Evolutionary conservation across 139 green algal species (phyloP).

Genomic region (Micractinium sp.): DNA sequence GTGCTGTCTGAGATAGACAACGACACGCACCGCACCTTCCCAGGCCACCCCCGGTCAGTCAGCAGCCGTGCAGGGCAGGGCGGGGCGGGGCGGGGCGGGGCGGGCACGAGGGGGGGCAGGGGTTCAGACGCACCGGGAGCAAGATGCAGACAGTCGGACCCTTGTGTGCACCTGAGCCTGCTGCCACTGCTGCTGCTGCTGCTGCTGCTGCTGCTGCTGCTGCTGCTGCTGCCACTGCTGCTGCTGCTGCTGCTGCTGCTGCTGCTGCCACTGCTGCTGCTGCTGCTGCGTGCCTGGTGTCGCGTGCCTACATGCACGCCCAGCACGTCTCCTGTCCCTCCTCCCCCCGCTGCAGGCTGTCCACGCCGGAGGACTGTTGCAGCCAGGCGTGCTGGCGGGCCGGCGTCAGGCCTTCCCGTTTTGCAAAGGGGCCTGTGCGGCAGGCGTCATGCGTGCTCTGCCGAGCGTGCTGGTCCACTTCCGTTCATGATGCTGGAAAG

Average conservation of each 20-base stretch:
- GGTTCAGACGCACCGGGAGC: too few relatives aligned
- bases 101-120: too few relatives aligned
- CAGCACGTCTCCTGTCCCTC: background rate
- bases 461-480: too few relatives aligned
- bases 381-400: background rate
- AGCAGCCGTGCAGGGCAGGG: too few relatives aligned
- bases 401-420: too few relatives aligned
- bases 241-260: background rate
- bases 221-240: background rate
- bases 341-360: slow-evolving; percentile 40
- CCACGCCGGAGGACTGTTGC: slow-evolving; percentile 35
- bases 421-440: too few relatives aligned
- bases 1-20: slow-evolving; percentile 80
- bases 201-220: background rate
- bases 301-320: background rate
- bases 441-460: too few relatives aligned
- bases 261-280: background rate
- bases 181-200: too few relatives aligned
- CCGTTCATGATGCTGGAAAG: too few relatives aligned
- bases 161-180: background rate
- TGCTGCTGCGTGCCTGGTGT: too few relatives aligned
- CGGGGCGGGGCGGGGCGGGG: too few relatives aligned
- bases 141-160: background rate
- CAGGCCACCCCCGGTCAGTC: slow-evolving; percentile 46
- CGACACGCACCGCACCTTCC: slow-evolving; percentile 81